These are phyloP conservation scores for Pezicula radicicola DNA, from an alignment of 2,329 filamentous ascomycete species.

Conservation along the genomic window DNA sequence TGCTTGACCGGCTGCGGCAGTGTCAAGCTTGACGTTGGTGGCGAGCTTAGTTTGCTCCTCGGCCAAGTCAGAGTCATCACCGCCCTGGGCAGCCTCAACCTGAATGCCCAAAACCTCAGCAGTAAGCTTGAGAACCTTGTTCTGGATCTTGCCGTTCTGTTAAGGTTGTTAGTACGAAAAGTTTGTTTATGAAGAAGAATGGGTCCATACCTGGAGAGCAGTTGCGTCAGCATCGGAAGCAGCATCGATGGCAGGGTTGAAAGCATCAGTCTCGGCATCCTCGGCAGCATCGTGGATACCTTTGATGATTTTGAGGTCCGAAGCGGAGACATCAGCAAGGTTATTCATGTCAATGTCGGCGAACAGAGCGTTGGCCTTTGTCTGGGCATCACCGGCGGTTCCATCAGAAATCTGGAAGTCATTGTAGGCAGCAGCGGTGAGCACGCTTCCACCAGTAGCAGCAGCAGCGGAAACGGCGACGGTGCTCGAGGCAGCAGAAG, in stretches of 20 bases:
- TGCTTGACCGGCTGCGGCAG: slow-evolving; percentile 41
- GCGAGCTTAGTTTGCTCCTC: slow-evolving; percentile 48
- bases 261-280: slow-evolving; percentile 48
- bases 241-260: slow-evolving; percentile 50
- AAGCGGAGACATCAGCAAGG: slow-evolving; percentile 38
- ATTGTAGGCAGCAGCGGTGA: slow-evolving; percentile 36
- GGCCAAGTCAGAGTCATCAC: slow-evolving; percentile 39
- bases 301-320: slow-evolving; percentile 46
- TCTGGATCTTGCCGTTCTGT: slow-evolving; percentile 54
- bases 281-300: slow-evolving; percentile 51
- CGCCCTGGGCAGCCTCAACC: slow-evolving; percentile 48
- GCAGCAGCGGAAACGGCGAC: slow-evolving; percentile 8
- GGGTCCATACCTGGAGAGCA: slow-evolving; percentile 39
- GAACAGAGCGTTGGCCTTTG: slow-evolving; percentile 40
- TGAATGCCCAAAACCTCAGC: slow-evolving; percentile 48
- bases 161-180: not conserved
- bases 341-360: slow-evolving; percentile 37
- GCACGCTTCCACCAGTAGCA: slow-evolving; percentile 23
- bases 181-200: not conserved
- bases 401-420: slow-evolving; percentile 45
- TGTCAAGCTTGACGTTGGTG: slow-evolving; percentile 49
- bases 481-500: slow-evolving; percentile 7
- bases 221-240: slow-evolving; percentile 41
- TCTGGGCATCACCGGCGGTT: slow-evolving; percentile 40
- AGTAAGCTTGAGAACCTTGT: slow-evolving; percentile 57